Conservation (phyloP, 768 basidiomycete genomes). For the Tulasnella sp. region DNA sequence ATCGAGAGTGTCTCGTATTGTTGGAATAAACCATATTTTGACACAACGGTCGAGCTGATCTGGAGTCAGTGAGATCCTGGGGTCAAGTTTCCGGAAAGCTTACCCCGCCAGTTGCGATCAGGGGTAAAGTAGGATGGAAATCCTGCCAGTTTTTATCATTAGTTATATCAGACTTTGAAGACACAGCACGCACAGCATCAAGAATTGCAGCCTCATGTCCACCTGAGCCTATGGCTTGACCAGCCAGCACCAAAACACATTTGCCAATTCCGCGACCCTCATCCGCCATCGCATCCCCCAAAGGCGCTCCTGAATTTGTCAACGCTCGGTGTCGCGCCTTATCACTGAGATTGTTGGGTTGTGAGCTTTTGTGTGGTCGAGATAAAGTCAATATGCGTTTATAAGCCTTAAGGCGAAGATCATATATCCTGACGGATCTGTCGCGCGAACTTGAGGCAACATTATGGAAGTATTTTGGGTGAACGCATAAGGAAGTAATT, state of each 20-base stretch:
- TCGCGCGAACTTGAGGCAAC: no score
- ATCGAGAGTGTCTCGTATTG: background rate
- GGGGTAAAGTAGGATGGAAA: slow-evolving; percentile 3
- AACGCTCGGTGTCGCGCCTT: no score
- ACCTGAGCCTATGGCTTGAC: background rate
- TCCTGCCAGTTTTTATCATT: background rate
- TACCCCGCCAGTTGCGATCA: slow-evolving; percentile 10
- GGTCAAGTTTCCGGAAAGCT: background rate
- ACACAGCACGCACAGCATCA: background rate
- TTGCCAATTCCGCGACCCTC: slow-evolving; percentile 8
- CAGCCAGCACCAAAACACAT: slow-evolving; percentile 1
- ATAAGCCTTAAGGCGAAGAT: no score
- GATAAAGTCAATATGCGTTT: no score
- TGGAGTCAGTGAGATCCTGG: background rate
- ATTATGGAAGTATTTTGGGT: no score
- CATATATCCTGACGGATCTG: no score
- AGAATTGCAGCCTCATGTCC: background rate
- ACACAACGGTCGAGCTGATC: slow-evolving; percentile 1
- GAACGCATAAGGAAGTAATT: no score
- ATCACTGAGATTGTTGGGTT: no score
- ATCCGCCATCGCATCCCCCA: no score
- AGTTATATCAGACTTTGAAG: background rate
- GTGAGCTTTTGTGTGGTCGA: no score
- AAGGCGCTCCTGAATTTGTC: no score
- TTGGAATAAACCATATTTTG: slow-evolving; percentile 9